Conservation (phyloP, 768 basidiomycete species). For the Suillus weaverae region DNA sequence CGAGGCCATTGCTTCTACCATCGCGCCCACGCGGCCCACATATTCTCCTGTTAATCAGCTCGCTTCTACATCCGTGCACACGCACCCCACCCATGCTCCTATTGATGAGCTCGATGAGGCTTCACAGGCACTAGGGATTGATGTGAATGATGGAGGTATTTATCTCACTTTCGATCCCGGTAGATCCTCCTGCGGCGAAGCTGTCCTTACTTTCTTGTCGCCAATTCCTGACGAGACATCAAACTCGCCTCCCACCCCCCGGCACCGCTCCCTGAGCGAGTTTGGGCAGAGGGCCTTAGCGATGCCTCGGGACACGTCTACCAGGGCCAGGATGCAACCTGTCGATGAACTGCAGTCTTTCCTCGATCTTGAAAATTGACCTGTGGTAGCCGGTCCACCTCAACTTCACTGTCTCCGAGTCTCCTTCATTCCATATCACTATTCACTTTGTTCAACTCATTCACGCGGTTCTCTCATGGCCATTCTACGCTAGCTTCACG, state of each 20-base stretch:
- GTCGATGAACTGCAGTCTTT: slow-evolving; percentile 27
- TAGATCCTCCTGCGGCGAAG: slow-evolving; percentile 22
- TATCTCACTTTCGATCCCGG: slow-evolving; percentile 31
- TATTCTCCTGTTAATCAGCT: background rate
- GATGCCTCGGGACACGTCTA: background rate
- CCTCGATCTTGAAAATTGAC: slow-evolving; percentile 16
- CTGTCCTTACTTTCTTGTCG: slow-evolving; percentile 22
- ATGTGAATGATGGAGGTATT: slow-evolving; percentile 22
- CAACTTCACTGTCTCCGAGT: background rate
- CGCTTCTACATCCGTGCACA: background rate
- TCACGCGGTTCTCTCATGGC: background rate
- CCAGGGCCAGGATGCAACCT: slow-evolving; percentile 9
- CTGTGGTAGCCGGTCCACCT: background rate
- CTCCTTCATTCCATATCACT: slow-evolving; percentile 4
- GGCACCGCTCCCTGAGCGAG: slow-evolving; percentile 23
- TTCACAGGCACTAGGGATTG: slow-evolving; percentile 9
- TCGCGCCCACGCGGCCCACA: background rate
- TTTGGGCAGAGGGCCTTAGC: slow-evolving; percentile 1
- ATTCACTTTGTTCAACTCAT: background rate
- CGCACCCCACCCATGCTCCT: background rate
- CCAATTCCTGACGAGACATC: slow-evolving; percentile 23
- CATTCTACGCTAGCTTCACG: background rate
- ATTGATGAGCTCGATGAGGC: background rate
- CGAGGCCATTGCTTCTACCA: background rate
- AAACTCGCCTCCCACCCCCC: slow-evolving; percentile 25